Conservation (phyloP, 257 asterid genomes). For the Fraxinus cuspidata region DNA sequence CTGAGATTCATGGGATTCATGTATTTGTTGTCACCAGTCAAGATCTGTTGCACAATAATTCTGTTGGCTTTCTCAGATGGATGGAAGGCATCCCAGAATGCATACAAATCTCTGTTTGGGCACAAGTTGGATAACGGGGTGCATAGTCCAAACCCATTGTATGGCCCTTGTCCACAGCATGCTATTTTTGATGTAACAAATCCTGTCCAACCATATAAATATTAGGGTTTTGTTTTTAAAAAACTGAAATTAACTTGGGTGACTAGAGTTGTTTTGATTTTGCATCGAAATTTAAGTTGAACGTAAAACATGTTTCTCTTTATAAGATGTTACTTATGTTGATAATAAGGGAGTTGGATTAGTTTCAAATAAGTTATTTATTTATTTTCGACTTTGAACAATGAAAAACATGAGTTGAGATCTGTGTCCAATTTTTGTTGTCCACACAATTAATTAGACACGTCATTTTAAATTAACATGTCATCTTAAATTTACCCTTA, state of each 20-base stretch:
- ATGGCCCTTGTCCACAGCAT: slow-evolving; percentile 88
- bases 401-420: no score
- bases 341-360: no score
- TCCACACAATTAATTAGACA: no score
- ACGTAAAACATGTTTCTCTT: neutral
- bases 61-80: slow-evolving; percentile 76
- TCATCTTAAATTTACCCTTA: no score
- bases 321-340: no score
- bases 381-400: no score
- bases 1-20: slow-evolving; percentile 80
- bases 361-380: no score
- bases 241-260: no score
- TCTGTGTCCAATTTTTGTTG: no score
- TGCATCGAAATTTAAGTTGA: no score
- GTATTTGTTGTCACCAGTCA: slow-evolving; percentile 48
- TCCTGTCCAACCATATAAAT: slow-evolving; percentile 39
- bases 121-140: slow-evolving; percentile 67
- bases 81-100: slow-evolving; percentile 84
- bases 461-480: no score
- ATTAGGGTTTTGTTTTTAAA: neutral
- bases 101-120: slow-evolving; percentile 67
- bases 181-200: slow-evolving; percentile 72
- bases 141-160: slow-evolving; percentile 76
- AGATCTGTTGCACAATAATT: slow-evolving; percentile 58
- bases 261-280: neutral